Conservation (phyloP, 108 stramenopile species). For the Ochromonas danica region DNA sequence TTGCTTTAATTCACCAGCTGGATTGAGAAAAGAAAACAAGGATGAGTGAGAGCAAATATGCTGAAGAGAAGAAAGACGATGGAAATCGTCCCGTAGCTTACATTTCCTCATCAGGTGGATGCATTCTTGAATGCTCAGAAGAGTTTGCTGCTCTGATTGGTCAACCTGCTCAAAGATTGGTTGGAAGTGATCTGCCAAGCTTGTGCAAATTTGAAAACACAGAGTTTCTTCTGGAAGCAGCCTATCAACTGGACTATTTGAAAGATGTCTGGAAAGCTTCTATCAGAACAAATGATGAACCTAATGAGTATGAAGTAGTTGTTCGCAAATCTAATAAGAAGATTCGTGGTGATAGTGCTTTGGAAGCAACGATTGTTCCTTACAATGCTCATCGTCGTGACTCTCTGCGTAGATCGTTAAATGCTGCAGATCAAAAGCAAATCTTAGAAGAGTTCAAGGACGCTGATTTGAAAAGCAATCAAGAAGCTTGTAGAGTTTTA, state of each 20-base stretch:
- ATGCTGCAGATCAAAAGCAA: background rate
- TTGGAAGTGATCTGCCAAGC: background rate
- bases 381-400: background rate
- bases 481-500: background rate
- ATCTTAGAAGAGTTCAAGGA: background rate
- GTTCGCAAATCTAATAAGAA: background rate
- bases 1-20: background rate
- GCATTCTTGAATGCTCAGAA: background rate
- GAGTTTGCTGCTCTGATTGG: background rate
- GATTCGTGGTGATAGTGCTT: background rate
- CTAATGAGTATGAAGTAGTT: background rate
- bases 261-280: background rate
- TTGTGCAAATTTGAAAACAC: slow-evolving; percentile 5
- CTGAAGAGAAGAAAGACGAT: background rate
- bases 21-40: background rate
- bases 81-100: background rate
- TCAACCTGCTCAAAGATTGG: background rate
- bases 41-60: background rate
- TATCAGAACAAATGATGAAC: background rate
- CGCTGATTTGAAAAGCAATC: background rate
- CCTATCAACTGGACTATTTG: slow-evolving; percentile 6
- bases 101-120: background rate
- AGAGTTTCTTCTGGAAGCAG: background rate
- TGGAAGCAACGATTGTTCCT: background rate
- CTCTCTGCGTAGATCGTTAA: background rate